phyloP scores from a whole-genome alignment of 352 stramenopile species.

The Peronosclerospora sorghi region DNA sequence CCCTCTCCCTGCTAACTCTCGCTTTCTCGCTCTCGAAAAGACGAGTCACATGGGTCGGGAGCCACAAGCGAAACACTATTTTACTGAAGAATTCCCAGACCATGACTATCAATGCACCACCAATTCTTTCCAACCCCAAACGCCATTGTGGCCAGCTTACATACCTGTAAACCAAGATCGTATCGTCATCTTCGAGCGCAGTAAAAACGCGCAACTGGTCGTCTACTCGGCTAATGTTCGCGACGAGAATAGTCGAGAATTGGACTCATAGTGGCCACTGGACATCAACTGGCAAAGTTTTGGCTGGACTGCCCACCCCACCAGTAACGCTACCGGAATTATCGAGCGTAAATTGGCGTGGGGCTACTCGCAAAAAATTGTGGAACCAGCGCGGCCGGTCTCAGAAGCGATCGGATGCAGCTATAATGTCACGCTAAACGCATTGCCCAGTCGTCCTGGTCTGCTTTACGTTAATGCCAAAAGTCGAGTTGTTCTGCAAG shows the following conservation, averaged over 20 bases:
- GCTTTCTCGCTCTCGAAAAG: too few relatives aligned
- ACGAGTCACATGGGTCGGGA: constrained; percentile 11
- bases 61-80: constrained; percentile 24
- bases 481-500: constrained; percentile 42
- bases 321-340: constrained; percentile 52
- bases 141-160: constrained; percentile 57
- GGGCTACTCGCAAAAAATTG: constrained; percentile 50
- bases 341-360: constrained; percentile 57
- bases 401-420: constrained; percentile 24
- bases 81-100: constrained; percentile 66
- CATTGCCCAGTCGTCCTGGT: constrained; percentile 38
- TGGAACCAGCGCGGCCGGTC: constrained; percentile 7
- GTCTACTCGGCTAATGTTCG: constrained; percentile 64
- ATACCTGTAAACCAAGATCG: constrained; percentile 47
- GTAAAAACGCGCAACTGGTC: constrained; percentile 73
- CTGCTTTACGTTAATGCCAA: constrained; percentile 51
- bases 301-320: constrained; percentile 56
- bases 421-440: constrained; percentile 57
- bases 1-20: too few relatives aligned
- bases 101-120: constrained; percentile 58
- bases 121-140: constrained; percentile 41
- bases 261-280: constrained; percentile 54
- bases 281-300: constrained; percentile 81
- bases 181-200: constrained; percentile 65
- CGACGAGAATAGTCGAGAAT: constrained; percentile 29